Conservation (phyloP, 495 filamentous ascomycete genomes). For the Aspergillus diversus region DNA sequence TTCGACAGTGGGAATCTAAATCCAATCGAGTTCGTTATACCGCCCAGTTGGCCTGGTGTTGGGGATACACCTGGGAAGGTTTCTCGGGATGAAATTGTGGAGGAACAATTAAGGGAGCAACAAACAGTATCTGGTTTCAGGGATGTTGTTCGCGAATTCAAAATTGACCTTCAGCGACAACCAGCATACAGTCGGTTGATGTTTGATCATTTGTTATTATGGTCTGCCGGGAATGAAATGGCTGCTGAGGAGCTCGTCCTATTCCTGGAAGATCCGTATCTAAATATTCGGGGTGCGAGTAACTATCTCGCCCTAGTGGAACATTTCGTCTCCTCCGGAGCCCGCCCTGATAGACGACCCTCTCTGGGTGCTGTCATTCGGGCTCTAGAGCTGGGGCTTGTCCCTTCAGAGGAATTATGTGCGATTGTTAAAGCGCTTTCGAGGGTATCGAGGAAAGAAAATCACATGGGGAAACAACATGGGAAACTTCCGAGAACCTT, state of each 20-base stretch:
- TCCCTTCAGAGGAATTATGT: conserved; percentile 40
- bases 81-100: conserved; percentile 22
- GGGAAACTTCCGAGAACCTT: conserved; percentile 22
- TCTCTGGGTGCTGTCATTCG: conserved; percentile 37
- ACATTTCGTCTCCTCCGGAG: conserved; percentile 23
- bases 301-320: conserved; percentile 42
- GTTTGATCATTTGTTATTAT: conserved; percentile 40
- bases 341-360: conserved; percentile 16
- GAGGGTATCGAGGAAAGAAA: neutral
- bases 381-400: conserved; percentile 44
- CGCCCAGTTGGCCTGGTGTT: conserved; percentile 4
- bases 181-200: conserved; percentile 47
- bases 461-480: neutral
- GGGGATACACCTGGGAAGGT: neutral
- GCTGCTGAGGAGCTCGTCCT: conserved; percentile 32
- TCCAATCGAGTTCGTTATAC: conserved; percentile 16
- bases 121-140: conserved; percentile 35
- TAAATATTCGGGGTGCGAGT: conserved; percentile 44
- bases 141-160: conserved; percentile 31
- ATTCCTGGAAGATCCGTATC: conserved; percentile 47
- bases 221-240: conserved; percentile 8
- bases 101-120: conserved; percentile 24
- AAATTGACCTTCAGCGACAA: conserved; percentile 42
- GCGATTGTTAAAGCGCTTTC: conserved; percentile 35
- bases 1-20: conserved; percentile 32